Evolutionary conservation across 2,329 filamentous ascomycete genomes (phyloP).

Genomic region (Talaromyces marneffei): DNA sequence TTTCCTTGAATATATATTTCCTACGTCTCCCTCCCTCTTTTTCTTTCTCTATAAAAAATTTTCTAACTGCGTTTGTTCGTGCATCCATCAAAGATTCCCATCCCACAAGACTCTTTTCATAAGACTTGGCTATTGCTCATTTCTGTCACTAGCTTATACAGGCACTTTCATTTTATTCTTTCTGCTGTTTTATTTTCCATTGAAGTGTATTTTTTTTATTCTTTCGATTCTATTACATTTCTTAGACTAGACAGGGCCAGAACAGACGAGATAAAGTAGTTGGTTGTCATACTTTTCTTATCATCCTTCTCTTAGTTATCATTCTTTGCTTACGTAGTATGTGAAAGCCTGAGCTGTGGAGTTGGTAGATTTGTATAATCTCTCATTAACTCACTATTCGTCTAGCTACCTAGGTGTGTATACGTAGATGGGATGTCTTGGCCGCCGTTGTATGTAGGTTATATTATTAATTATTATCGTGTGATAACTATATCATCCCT

Average conservation of each 20-base stretch:
- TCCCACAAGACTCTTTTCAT: background rate
- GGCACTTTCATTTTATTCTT: background rate
- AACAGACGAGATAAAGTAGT: background rate
- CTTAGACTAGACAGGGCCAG: background rate
- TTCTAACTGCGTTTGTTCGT: background rate
- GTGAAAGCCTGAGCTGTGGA: background rate
- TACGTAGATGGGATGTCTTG: background rate
- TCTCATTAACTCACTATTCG: too few relatives aligned
- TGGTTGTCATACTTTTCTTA: too few relatives aligned
- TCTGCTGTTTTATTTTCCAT: background rate
- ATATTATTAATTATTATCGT: background rate
- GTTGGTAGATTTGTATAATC: background rate
- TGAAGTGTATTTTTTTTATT: slow-evolving; percentile 2
- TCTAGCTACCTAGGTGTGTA: background rate
- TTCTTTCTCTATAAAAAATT: background rate
- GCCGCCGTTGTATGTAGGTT: too few relatives aligned
- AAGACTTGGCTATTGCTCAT: background rate
- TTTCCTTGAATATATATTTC: slow-evolving; percentile 14
- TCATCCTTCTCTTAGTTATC: too few relatives aligned
- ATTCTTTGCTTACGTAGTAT: too few relatives aligned
- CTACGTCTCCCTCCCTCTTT: background rate
- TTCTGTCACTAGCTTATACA: background rate
- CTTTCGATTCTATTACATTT: background rate
- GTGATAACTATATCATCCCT: too few relatives aligned
- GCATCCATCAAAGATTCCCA: slow-evolving; percentile 6